These are phyloP conservation scores for Pseudofabraea citricarpa DNA, from an alignment of 2,329 filamentous ascomycete genomes.

Conservation along the genomic window DNA sequence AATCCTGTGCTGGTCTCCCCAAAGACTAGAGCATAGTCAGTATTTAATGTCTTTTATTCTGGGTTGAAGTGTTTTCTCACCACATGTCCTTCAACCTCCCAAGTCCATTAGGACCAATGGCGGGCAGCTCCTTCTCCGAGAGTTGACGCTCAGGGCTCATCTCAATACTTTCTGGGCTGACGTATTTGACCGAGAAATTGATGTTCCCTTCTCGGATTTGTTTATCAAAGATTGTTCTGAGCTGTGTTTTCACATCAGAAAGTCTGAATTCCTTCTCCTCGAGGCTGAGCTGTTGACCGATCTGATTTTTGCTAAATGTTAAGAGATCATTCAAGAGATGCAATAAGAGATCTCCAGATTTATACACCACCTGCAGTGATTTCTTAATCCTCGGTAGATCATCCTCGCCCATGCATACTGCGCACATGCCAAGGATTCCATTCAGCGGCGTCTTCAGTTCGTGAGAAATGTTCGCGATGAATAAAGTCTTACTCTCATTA, in stretches of 20 bases:
- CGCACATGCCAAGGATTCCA: slow-evolving; percentile 90
- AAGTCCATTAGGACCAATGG: slow-evolving; percentile 59
- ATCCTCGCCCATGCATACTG: slow-evolving; percentile 88
- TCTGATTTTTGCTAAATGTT: slow-evolving; percentile 93
- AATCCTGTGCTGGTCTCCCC: slow-evolving; percentile 90
- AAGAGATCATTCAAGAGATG: slow-evolving; percentile 85
- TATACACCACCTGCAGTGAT: slow-evolving; percentile 83
- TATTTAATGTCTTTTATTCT: slow-evolving; percentile 8
- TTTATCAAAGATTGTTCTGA: slow-evolving; percentile 83
- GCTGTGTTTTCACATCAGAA: slow-evolving; percentile 77
- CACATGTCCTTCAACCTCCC: slow-evolving; percentile 76
- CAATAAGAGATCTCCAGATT: slow-evolving; percentile 77
- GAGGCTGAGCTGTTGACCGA: slow-evolving; percentile 75
- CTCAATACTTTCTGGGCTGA: slow-evolving; percentile 40
- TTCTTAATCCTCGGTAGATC: slow-evolving; percentile 74
- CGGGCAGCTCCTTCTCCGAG: slow-evolving; percentile 38
- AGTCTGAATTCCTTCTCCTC: slow-evolving; percentile 83
- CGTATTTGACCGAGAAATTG: slow-evolving; percentile 65
- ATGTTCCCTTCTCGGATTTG: slow-evolving; percentile 79
- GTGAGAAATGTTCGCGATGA: slow-evolving; percentile 89
- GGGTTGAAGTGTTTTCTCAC: slow-evolving; percentile 4
- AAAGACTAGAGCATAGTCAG: too few species aligned
- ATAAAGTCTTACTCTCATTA: slow-evolving; percentile 94
- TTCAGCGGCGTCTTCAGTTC: slow-evolving; percentile 93
- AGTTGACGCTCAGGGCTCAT: slow-evolving; percentile 11